phyloP scores from a whole-genome alignment of 768 basidiomycete genomes.

The Omphalotus guepiniiformis region DNA sequence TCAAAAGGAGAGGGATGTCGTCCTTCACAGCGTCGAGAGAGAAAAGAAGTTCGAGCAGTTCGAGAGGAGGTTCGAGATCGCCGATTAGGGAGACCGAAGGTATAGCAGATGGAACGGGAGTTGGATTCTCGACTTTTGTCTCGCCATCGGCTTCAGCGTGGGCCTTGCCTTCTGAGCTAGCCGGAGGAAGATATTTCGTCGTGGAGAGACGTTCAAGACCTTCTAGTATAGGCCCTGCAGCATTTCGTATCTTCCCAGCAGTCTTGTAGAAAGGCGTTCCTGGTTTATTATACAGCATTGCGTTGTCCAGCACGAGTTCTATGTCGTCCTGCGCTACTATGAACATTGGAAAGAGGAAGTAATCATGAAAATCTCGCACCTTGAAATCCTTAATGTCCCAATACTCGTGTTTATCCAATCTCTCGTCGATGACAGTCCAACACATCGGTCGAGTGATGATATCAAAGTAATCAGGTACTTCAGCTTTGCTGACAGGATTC shows the following conservation, averaged over 20 bases:
- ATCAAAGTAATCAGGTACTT: constrained; percentile 90
- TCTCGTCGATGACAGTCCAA: constrained; percentile 76
- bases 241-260: constrained; percentile 57
- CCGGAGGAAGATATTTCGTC: not conserved
- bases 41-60: constrained; percentile 51
- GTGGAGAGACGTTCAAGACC: constrained; percentile 24
- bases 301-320: constrained; percentile 81
- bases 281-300: constrained; percentile 77
- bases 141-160: not conserved
- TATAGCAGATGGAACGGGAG: not conserved
- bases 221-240: constrained; percentile 35
- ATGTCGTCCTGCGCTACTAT: constrained; percentile 58
- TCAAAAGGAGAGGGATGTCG: constrained; percentile 50
- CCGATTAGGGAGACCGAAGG: constrained; percentile 39
- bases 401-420: constrained; percentile 81
- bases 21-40: constrained; percentile 50
- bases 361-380: constrained; percentile 30
- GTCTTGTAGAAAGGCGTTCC: constrained; percentile 68
- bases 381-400: constrained; percentile 72
- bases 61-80: constrained; percentile 69
- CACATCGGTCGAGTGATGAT: constrained; percentile 86
- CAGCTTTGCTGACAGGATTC: constrained; percentile 71
- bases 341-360: not conserved
- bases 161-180: not conserved
- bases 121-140: not conserved